Conservation (phyloP, 805 yeast species). For the Wickerhamiella cacticola region DNA sequence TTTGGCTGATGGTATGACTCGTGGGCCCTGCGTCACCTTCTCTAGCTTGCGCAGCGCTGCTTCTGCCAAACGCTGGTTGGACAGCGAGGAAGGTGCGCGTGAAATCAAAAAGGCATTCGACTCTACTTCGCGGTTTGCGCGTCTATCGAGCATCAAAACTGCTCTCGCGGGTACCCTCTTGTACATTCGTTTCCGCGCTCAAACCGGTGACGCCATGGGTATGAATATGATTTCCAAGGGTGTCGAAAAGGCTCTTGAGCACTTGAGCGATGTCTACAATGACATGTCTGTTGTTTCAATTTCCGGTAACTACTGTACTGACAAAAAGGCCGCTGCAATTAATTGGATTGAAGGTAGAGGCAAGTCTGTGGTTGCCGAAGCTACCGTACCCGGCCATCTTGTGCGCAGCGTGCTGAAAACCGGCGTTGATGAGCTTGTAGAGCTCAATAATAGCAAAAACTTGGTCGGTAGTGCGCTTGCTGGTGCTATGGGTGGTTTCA, state of each 20-base stretch:
- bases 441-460: slow-evolving; percentile 78
- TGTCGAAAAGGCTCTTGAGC: slow-evolving; percentile 73
- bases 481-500: slow-evolving; percentile 94
- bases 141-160: slow-evolving; percentile 79
- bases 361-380: slow-evolving; percentile 94
- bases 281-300: slow-evolving; percentile 90
- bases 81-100: slow-evolving; percentile 84
- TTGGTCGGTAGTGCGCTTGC: slow-evolving; percentile 97
- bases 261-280: slow-evolving; percentile 76
- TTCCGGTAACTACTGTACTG: slow-evolving; percentile 96
- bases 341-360: slow-evolving; percentile 99
- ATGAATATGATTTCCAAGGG: slow-evolving; percentile 99
- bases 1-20: slow-evolving; percentile 96
- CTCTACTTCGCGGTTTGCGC: slow-evolving; percentile 94
- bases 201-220: slow-evolving; percentile 99
- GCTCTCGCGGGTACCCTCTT: slow-evolving; percentile 88
- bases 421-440: slow-evolving; percentile 83
- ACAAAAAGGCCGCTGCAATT: slow-evolving; percentile 94
- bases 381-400: slow-evolving; percentile 69
- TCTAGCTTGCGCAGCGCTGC: slow-evolving; percentile 78
- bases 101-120: slow-evolving; percentile 79
- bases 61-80: slow-evolving; percentile 89
- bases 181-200: slow-evolving; percentile 89
- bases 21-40: slow-evolving; percentile 96
- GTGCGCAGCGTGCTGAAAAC: slow-evolving; percentile 79